A percentile compares a stretch with the other conserved stretches of the same genome.
Conservation (phyloP, 345 rosid genomes). For the Fremontodendron californicum region DNA sequence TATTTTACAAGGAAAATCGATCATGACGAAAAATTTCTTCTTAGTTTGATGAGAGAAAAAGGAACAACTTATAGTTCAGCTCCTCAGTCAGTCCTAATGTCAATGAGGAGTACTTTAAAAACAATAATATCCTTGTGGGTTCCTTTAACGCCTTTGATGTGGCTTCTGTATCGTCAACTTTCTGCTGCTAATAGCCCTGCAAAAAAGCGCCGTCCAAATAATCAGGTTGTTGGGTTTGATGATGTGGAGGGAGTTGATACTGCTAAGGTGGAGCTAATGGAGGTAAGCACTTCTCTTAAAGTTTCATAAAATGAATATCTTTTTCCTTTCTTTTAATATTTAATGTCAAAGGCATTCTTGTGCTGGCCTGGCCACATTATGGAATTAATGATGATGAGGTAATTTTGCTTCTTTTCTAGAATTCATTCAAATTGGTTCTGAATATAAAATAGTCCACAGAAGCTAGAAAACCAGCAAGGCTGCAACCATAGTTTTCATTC, state of each 20-base stretch:
- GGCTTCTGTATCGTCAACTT: constrained; percentile 94
- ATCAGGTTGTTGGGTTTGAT: constrained; percentile 62
- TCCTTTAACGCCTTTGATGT: constrained; percentile 87
- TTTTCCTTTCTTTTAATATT: neutral
- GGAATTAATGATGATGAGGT: neutral
- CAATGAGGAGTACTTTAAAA: constrained; percentile 60
- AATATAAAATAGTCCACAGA: neutral
- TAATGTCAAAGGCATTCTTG: constrained; percentile 4
- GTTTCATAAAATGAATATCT: neutral
- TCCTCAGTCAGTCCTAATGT: constrained; percentile 70
- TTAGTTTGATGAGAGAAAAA: constrained; percentile 83
- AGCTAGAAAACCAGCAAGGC: neutral
- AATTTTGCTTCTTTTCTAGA: neutral
- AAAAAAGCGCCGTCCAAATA: constrained; percentile 56
- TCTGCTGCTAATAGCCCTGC: constrained; percentile 88
- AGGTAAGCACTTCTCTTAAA: constrained; percentile 49
- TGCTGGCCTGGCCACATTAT: neutral
- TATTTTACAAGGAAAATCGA: constrained; percentile 81
- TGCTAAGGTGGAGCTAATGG: constrained; percentile 90
- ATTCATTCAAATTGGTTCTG: neutral
- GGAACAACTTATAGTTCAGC: constrained; percentile 82
- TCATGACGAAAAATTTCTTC: constrained; percentile 87
- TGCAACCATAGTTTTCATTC: neutral
- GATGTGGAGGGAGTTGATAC: constrained; percentile 95
- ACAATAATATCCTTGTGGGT: constrained; percentile 82